Evolutionary conservation across 2,329 filamentous ascomycete species (phyloP).

Genomic region (Ramichloridium luteum): DNA sequence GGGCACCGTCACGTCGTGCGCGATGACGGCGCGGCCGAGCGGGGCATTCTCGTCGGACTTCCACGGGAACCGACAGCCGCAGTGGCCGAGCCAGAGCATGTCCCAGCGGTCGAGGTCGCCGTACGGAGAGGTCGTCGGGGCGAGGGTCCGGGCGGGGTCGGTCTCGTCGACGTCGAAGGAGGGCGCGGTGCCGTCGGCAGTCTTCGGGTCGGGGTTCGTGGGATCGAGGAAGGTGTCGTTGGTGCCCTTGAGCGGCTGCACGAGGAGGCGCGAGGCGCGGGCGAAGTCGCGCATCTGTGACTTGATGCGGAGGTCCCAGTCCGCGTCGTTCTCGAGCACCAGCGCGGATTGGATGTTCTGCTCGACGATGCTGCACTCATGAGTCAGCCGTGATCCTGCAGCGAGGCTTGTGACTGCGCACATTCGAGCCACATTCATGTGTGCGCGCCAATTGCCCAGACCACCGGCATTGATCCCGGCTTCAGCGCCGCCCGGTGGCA

Average conservation of each 20-base stretch:
- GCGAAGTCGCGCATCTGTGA: constrained; percentile 27
- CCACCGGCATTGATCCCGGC: constrained; percentile 5
- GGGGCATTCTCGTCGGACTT: constrained; percentile 3
- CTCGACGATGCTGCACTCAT: constrained; percentile 23
- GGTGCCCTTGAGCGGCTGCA: constrained; percentile 19
- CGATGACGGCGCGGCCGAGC: constrained; percentile 11
- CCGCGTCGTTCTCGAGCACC: constrained; percentile 34
- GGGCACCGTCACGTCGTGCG: constrained; percentile 13
- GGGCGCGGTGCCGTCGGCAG: constrained; percentile 5
- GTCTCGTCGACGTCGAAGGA: constrained; percentile 9
- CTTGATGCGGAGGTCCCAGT: constrained; percentile 34
- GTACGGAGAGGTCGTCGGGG: constrained; percentile 24
- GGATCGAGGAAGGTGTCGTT: constrained; percentile 12
- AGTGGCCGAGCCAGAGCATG: constrained; percentile 26
- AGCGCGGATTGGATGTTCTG: constrained; percentile 29
- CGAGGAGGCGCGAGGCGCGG: constrained; percentile 27
- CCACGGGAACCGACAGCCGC: constrained; percentile 9
- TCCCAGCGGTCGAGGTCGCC: constrained; percentile 27
- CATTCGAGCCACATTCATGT: constrained; percentile 17
- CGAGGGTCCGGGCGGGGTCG: constrained; percentile 2
- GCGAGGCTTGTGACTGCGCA: constrained; percentile 8
- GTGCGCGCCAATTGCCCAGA: constrained; percentile 16
- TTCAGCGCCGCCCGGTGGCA: constrained; percentile 22
- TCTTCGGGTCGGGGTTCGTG: constrained; percentile 8
- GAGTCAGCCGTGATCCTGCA: constrained; percentile 20